Evolutionary conservation across 1,139 yeast species (phyloP).

Genomic region (Ogataea hybrid): DNA sequence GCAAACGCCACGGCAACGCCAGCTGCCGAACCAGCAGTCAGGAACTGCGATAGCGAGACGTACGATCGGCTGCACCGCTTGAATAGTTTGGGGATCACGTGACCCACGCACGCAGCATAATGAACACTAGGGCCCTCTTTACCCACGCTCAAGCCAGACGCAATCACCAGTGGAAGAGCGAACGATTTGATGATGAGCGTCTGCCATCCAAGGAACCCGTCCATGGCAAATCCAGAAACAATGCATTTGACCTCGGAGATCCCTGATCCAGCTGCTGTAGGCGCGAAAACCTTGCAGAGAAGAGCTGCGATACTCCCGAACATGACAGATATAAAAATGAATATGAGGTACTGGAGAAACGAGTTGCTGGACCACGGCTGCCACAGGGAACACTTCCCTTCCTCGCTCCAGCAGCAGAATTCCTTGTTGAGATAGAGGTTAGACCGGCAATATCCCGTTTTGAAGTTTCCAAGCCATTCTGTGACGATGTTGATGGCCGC

Average conservation of each 20-base stretch:
- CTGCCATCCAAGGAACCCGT: constrained; percentile 71
- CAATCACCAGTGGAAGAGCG: constrained; percentile 83
- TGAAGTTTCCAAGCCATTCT: constrained; percentile 78
- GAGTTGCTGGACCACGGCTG: constrained; percentile 47
- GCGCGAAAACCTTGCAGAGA: constrained; percentile 71
- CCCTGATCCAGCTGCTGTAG: constrained; percentile 95
- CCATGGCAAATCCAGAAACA: constrained; percentile 83
- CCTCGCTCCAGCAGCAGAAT: constrained; percentile 80
- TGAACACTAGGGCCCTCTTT: constrained; percentile 89
- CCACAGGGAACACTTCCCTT: constrained; percentile 55
- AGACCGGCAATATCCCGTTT: constrained; percentile 71
- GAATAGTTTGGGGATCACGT: constrained; percentile 57
- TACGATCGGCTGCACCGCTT: constrained; percentile 44
- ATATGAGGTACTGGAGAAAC: constrained; percentile 53
- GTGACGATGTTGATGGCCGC: constrained; percentile 78
- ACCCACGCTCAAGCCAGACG: constrained; percentile 78
- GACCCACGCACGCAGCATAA: constrained; percentile 81
- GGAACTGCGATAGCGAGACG: constrained; percentile 51
- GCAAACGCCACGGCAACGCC: constrained; percentile 78
- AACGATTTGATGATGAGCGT: constrained; percentile 75
- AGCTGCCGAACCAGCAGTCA: constrained; percentile 63
- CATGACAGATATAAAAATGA: constrained; percentile 54
- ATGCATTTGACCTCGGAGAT: constrained; percentile 96
- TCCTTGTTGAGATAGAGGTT: constrained; percentile 69
- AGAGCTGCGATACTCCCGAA: constrained; percentile 67